These are phyloP conservation scores for Mycena vitilis DNA, from an alignment of 768 basidiomycete genomes.

Conservation along the genomic window DNA sequence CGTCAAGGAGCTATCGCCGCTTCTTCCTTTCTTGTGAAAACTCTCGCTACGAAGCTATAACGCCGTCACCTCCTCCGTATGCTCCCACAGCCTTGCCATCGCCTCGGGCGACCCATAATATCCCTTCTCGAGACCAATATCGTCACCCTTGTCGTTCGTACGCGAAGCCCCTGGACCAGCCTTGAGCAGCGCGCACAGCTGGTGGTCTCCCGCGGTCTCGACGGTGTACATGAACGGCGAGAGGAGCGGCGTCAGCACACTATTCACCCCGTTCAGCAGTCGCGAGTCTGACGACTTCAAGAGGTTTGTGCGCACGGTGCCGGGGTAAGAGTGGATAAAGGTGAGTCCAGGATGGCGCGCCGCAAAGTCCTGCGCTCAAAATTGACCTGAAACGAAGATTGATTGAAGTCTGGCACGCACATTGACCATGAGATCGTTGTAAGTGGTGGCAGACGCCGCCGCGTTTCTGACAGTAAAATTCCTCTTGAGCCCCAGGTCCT, in stretches of 20 bases:
- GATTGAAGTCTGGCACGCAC: background rate
- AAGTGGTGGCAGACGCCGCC: too few species aligned
- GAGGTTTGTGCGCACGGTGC: background rate
- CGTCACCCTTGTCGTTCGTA: background rate
- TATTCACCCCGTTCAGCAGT: background rate
- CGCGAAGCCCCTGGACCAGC: background rate
- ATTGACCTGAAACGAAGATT: background rate
- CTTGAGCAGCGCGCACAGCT: background rate
- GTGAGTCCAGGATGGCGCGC: background rate
- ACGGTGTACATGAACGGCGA: background rate
- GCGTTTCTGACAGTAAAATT: too few species aligned
- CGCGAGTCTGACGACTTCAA: background rate
- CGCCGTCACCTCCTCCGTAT: background rate
- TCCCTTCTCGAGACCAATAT: background rate
- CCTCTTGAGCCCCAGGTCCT: slow-evolving; percentile 40
- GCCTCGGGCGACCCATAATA: background rate
- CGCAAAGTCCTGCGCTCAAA: background rate
- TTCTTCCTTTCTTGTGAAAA: too few species aligned
- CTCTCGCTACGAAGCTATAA: background rate
- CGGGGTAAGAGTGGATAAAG: background rate
- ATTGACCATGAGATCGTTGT: background rate
- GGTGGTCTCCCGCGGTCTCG: background rate
- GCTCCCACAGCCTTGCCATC: background rate
- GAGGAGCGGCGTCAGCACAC: background rate
- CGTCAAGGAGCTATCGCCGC: too few species aligned